Evolutionary conservation across 140 eudicot species (phyloP), one percentile per base, ranked within the genome.

Genomic region (Oenanthe javanica): DNA sequence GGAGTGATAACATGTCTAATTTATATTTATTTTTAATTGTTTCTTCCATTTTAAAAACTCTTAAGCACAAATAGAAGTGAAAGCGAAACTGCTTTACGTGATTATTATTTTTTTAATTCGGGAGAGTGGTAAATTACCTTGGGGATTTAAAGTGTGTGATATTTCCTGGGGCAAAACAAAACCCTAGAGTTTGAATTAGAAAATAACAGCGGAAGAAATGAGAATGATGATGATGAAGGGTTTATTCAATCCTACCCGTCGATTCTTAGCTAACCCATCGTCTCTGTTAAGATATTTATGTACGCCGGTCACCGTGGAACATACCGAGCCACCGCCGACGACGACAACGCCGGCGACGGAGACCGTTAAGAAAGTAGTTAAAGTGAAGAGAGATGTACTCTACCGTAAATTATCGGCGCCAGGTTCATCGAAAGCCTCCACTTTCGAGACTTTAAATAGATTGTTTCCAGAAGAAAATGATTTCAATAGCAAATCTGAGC

Each of bases 361-460:
- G 63, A 54, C 23, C 25, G n/a, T n/a, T 57, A 7, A 59, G 67
- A 36, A 51, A n/a, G 13, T 79, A 74, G 73, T 59, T 67, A 18
- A 77, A 82, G 57, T 78, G 75, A 42, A 67, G 46, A 25, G 45
- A 67, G 73, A 71, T 16, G 49, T 7, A 5, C 9, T 71, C 31
- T 84, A 55, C 48, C 85, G 9, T 87, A 84, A 93, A 84, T 77
- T 92, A 50, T 92, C 97, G 50, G 91, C 88, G 11, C 69, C 69
- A 61, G 69, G 14, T 61, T 21, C 69, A n/a, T n/a, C 69, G 13
- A 59, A 59, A 59, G 67, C 31, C 23, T 59, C 67, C 5, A 9
- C 69, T 23, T 61, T 19, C 14, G 69, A 61, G 14, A 72, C 79
- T 89, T 82, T 91, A 47, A 87, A 91, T 86, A 79, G 78, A 64